Evolutionary conservation across 2,329 filamentous ascomycete species (phyloP).

Genomic region (Camptophora hylomeconis): DNA sequence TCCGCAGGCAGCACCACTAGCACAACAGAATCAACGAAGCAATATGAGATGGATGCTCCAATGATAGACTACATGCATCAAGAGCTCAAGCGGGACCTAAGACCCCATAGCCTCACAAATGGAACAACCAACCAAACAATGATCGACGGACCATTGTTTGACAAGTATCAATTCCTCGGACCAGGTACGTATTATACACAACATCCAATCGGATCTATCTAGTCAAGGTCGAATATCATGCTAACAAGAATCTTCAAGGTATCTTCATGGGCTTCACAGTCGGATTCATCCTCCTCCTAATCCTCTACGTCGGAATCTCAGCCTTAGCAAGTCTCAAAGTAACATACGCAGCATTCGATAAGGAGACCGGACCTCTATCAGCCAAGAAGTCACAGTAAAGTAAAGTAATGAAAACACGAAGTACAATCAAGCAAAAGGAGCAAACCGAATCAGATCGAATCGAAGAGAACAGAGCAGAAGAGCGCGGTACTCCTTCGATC

Average conservation of each 20-base stretch:
- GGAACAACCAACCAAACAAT: constrained; percentile 23
- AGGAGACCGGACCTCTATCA: constrained; percentile 69
- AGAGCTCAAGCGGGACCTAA: constrained; percentile 58
- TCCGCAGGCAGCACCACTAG: constrained; percentile 15
- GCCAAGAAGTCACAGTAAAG: constrained; percentile 16
- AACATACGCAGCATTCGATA: constrained; percentile 88
- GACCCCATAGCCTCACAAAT: constrained; percentile 18
- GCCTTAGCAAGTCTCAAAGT: constrained; percentile 74
- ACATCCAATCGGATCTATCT: neutral
- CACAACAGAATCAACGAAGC: constrained; percentile 18
- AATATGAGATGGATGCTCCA: constrained; percentile 53
- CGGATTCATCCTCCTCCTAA: constrained; percentile 56
- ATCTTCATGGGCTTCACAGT: constrained; percentile 78
- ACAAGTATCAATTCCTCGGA: constrained; percentile 89
- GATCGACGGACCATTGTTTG: constrained; percentile 47
- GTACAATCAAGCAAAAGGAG: too few relatives aligned
- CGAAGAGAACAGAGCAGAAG: too few relatives aligned
- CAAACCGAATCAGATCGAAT: too few relatives aligned
- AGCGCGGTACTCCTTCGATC: too few relatives aligned
- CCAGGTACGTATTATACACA: constrained; percentile 51
- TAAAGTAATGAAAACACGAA: too few relatives aligned
- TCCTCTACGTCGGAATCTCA: constrained; percentile 64
- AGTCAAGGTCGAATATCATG: constrained; percentile 4
- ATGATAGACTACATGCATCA: constrained; percentile 52
- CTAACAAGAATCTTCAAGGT: constrained; percentile 35